phyloP scores from a whole-genome alignment of 192 early-diverging fungal genomes.

The Linnemannia exigua region DNA sequence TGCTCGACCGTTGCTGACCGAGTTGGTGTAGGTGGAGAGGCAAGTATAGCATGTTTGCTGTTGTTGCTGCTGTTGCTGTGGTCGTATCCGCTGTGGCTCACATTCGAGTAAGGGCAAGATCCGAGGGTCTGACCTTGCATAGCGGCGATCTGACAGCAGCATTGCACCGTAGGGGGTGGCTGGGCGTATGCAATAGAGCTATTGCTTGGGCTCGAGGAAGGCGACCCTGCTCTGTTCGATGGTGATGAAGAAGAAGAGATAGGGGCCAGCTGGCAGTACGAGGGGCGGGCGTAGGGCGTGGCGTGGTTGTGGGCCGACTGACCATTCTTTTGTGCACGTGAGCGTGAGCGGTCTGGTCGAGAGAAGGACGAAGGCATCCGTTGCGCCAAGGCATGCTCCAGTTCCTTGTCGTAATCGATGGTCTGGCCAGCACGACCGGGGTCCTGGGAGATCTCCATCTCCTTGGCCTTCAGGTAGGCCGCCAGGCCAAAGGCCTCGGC shows the following conservation, averaged over 20 bases:
- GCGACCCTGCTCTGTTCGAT: not conserved
- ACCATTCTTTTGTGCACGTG: conserved; percentile 22
- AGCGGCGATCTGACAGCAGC: conserved; percentile 55
- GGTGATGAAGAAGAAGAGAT: conserved; percentile 4
- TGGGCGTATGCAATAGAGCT: not conserved
- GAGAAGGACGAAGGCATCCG: conserved; percentile 54
- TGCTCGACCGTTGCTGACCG: conserved; percentile 4
- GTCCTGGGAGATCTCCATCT: conserved; percentile 51
- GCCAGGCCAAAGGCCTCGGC: conserved; percentile 54
- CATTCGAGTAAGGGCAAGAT: conserved; percentile 45
- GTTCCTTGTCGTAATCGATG: conserved; percentile 55
- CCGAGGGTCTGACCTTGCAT: conserved; percentile 39
- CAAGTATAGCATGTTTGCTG: not conserved
- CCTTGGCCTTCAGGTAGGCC: conserved; percentile 49
- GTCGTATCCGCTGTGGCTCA: conserved; percentile 47
- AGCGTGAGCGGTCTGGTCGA: conserved; percentile 24
- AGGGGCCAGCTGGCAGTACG: conserved; percentile 37
- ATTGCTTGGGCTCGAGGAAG: not conserved
- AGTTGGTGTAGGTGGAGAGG: conserved; percentile 9
- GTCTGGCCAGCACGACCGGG: conserved; percentile 37
- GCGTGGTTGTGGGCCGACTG: conserved; percentile 10
- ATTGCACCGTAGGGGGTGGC: conserved; percentile 28
- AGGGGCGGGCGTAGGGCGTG: conserved; percentile 45
- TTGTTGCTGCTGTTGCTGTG: not conserved
- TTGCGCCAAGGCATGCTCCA: conserved; percentile 41